Conservation (phyloP, 495 filamentous ascomycete genomes). For the Neurospora sublineolata region DNA sequence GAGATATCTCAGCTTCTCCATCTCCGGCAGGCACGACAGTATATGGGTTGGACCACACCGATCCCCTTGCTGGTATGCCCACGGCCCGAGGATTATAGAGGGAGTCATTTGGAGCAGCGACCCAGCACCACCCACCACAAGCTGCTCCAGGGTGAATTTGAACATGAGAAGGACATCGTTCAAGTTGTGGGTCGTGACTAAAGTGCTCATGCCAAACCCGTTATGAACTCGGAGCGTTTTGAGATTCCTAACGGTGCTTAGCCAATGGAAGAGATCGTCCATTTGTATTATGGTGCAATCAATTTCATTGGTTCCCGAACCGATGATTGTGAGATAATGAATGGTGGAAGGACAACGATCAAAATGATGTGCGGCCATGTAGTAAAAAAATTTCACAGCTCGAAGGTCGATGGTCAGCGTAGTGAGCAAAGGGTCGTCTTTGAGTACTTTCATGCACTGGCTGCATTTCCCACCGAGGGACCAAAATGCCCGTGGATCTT, state of each 20-base stretch:
- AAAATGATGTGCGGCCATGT: no score
- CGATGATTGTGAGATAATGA: neutral
- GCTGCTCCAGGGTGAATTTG: neutral
- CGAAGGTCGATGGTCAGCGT: neutral
- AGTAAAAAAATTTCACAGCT: neutral
- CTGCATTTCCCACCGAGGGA: neutral
- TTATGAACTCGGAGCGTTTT: neutral
- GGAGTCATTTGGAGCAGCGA: neutral
- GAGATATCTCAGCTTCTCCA: neutral
- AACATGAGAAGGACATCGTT: neutral
- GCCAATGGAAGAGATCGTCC: neutral
- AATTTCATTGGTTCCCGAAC: neutral
- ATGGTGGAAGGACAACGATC: neutral
- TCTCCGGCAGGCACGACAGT: neutral
- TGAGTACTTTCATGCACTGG: neutral
- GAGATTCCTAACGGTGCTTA: neutral
- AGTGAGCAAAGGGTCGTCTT: neutral
- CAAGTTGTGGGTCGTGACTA: rapidly evolving
- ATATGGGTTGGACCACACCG: neutral
- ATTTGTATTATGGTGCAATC: no score
- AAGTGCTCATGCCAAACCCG: neutral
- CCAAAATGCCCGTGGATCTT: neutral
- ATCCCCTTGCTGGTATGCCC: rapidly evolving
- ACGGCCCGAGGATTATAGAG: neutral
- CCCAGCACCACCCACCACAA: neutral